Evolutionary conservation across 2,329 filamentous ascomycete genomes (phyloP), one percentile per base, ranked within the genome.

Genomic region (Fusarium sp.): DNA sequence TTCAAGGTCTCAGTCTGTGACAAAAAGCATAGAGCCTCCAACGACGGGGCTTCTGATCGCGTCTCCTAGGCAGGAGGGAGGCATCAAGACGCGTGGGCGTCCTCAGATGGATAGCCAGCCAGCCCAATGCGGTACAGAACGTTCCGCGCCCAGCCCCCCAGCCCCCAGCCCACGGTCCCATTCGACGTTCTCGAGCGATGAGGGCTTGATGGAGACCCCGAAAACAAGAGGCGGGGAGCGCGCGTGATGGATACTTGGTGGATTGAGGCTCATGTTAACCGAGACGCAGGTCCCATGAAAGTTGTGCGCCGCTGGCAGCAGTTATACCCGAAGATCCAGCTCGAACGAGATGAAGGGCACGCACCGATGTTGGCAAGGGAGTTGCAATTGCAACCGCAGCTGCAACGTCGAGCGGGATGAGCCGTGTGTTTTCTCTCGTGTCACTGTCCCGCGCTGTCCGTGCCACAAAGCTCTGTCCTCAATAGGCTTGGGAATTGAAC

Each of bases 1-100:
- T 67, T 18, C 41, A 58, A 63, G 65, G 65, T 62, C 62, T 54
- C 39, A 37, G 58, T 27, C 8, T 63, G 39, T 41, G 45, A 52
- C 37, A 35, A 73, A 72, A 75, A 75, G 59, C 43, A 60, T 71
- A 24, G 54, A 57, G 72, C 69, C 69, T 70, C 67, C 27, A 73
- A 65, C 56, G 59, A 50, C 24, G 54, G 59, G 64, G 52, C 61
- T 74, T 60, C 37, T 29, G 48, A 65, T 61, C 65, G 48, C 60
- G 61, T 72, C 68, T 58, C 64, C 57, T 16, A 41, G 57, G 63
- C 48, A 58, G 39, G 58, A 57, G 58, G 58, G 43, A 67, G 41
- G 45, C 54, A 22, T 56, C 54, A 13, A 29, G 37, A 22, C 31
- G 45, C 54, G 35, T 35, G 24, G 68, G 31, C 48, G 29, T 61